Evolutionary conservation across 139 green algal genomes (phyloP), one percentile per base, ranked within the genome.

Genomic region (Micractinium sp.): DNA sequence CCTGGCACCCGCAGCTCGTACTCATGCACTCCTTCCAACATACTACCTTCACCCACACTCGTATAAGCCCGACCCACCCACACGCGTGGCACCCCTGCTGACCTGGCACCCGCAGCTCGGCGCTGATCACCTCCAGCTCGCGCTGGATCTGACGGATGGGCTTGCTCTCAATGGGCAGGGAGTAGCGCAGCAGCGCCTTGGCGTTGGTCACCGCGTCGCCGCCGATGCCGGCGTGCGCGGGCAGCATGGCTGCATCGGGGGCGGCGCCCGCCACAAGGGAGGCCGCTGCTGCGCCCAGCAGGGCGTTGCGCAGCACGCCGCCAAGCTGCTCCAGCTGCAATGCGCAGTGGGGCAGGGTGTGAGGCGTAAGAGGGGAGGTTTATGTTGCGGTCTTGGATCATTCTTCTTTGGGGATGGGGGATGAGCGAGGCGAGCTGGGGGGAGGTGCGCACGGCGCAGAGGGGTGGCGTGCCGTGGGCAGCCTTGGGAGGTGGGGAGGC

Each of bases 101-200:
- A 87, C 83, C 83, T 3, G 85, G 85, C 41, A 88, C 92, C 78
- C 95, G 95, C 83, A 99, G 94, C 15, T 95, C 92, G 38, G 98
- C 96, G n/a, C 89, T 95, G 90, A 99, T 98, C 36, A 86, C 69
- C 91, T 99, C 98, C 78, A 99, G 93, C 0, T 95, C 91, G 56
- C 95, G 94, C 95, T 99, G 97, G 7, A 99, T 91, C 88, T 95
- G 73, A 7, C 97, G 92, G 53, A 99, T 98, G 19, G 94, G 91
- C 92, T 98, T 98, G 93, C 98, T 98, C 66, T 97, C 79, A 81
- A 99, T 98, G 1, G 98, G 98, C 60, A 99, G 94, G 3, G 98
- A 96, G 86, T 99, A 95, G 4, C 98, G 94, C 92, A 99, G 92
- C 66, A 99, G 94, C 0, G 98, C 96, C 7, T 90, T 71, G 0